Base-by-base conservation (phyloP, 192 early-diverging fungal genomes). In the Entomortierella lignicola region DNA sequence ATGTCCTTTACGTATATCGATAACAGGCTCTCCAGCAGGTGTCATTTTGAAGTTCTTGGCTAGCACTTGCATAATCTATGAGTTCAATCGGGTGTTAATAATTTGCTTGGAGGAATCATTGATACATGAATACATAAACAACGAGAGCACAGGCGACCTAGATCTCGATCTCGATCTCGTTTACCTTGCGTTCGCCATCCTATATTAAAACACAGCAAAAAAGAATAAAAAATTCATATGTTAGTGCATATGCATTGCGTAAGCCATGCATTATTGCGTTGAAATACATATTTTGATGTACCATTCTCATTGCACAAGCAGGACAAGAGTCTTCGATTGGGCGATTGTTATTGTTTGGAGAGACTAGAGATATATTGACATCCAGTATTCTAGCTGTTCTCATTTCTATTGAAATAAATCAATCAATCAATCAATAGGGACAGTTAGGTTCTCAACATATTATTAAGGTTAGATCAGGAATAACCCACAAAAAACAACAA, bases 31-130 rank as follows among this genome's bases (percentile, higher is more conserved):
- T 39, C 72, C 72, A 6, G 55, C 51, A 20, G 52, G 66, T n/a
- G 65, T 77, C 60, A 62, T 27, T 60, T 77, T 77, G 47, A 77
- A 77, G 72, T 77, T 77, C 44, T 77, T 77, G 31, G 66, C 72
- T 12, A 77, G 27, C 15, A 77, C 72, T 48, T 77, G 72, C 72
- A 77, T 77, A 44, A 77, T 77, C 69, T 69, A 60, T 10, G 0
- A 21, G 10, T 42, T 6, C 8, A 42, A 25, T 12, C 34, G 29
- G 21, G 2, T 17, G 2, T 23, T 15, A 26, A 25, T 43, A 31
- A n/a, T n/a, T n/a, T n/a, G n/a, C n/a, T n/a, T n/a, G n/a, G n/a
- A n/a, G n/a, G n/a, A n/a, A n/a, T n/a, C n/a, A n/a, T n/a, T n/a
- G n/a, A n/a, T n/a, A n/a, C n/a, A n/a, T n/a, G n/a, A n/a, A n/a